A percentile compares a stretch with the other conserved stretches of the same genome.
These are phyloP conservation scores for Auriscalpium vulgare DNA, from an alignment of 768 basidiomycete genomes.

Conservation along the genomic window DNA sequence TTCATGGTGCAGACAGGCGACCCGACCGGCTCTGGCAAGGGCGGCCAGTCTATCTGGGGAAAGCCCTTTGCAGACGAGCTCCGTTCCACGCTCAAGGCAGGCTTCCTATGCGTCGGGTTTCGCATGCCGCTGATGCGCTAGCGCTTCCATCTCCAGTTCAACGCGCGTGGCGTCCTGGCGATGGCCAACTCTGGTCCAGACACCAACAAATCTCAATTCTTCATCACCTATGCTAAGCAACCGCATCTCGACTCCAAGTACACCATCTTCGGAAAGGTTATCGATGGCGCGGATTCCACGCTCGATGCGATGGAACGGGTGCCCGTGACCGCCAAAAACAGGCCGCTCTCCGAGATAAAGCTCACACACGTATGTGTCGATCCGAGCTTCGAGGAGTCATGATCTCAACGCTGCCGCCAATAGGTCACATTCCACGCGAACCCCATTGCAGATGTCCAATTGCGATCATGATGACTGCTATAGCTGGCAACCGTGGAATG, in stretches of 20 bases:
- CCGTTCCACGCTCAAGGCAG: constrained; percentile 86
- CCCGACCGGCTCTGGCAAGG: constrained; percentile 85
- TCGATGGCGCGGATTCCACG: constrained; percentile 92
- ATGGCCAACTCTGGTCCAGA: constrained; percentile 98
- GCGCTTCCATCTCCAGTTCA: constrained; percentile 60
- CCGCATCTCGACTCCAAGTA: constrained; percentile 90
- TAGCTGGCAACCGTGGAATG: no score
- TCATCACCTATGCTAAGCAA: constrained; percentile 88
- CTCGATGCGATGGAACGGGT: constrained; percentile 90
- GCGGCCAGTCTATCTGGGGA: constrained; percentile 96
- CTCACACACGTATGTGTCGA: constrained; percentile 56
- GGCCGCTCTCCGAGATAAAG: constrained; percentile 81
- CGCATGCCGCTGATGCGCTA: background rate
- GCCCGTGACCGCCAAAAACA: constrained; percentile 85
- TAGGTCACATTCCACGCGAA: constrained; percentile 91
- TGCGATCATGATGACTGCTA: constrained; percentile 21
- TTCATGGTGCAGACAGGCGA: constrained; percentile 97
- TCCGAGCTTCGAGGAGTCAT: constrained; percentile 2
- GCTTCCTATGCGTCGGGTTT: constrained; percentile 13
- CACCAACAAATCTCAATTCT: constrained; percentile 89
- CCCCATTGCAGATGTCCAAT: constrained; percentile 78
- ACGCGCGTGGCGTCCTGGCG: constrained; percentile 87
- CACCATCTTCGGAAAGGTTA: constrained; percentile 96
- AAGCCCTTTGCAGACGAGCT: constrained; percentile 88
- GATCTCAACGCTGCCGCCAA: background rate